Conservation (phyloP, 208 protist species). For the Leishmania turanica region DNA sequence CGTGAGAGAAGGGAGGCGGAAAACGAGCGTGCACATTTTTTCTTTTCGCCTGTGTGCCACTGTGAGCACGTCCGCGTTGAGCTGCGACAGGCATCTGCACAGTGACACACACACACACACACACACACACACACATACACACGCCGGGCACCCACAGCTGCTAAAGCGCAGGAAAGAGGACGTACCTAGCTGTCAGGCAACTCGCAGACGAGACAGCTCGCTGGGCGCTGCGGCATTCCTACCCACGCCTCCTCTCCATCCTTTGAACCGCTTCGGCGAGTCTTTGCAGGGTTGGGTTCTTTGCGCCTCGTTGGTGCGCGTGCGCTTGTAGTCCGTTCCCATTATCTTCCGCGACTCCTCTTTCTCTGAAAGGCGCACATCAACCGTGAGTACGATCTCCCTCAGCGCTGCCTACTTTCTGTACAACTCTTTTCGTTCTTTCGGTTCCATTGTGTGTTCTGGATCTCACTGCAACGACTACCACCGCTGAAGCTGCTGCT, state of each 20-base stretch:
- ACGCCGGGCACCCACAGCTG: neutral
- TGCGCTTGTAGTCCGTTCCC: neutral
- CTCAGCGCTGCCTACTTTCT: neutral
- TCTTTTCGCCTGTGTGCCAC: neutral
- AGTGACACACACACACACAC: neutral
- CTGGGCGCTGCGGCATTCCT: neutral
- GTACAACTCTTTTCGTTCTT: neutral
- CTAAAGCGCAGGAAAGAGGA: neutral
- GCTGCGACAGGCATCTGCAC: neutral
- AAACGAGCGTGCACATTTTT: too few relatives aligned
- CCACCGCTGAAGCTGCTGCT: neutral
- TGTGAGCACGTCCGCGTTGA: neutral
- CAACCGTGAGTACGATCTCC: neutral
- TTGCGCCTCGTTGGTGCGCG: neutral
- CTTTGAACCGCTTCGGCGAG: neutral
- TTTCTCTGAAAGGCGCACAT: neutral
- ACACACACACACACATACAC: slow-evolving; percentile 8
- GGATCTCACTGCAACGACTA: neutral
- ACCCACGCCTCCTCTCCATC: neutral
- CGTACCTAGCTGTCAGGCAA: neutral
- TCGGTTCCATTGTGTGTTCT: neutral
- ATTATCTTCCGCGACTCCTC: neutral
- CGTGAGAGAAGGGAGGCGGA: neutral
- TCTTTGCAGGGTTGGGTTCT: neutral
- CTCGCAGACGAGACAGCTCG: neutral